phyloP scores from a whole-genome alignment of 2,329 filamentous ascomycete genomes.

The Alternaria arborescens region DNA sequence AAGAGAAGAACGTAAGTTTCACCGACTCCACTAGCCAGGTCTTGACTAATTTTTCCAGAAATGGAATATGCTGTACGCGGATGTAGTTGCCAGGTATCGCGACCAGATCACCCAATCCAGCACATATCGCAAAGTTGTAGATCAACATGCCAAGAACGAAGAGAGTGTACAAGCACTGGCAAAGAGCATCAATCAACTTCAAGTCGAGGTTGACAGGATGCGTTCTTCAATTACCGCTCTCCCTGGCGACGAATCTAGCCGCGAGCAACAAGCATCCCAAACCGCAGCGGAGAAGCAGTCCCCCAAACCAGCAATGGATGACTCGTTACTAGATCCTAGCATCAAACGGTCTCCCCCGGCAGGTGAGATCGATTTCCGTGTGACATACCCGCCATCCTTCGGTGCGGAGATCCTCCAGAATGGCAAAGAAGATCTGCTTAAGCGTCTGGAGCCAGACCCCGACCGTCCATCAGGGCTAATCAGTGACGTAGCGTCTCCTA shows the following conservation, averaged over 20 bases:
- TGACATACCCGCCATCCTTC: conserved; percentile 59
- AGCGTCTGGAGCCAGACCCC: conserved; percentile 58
- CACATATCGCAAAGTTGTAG: conserved; percentile 48
- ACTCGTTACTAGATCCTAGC: conserved; percentile 46
- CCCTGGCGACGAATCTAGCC: conserved; percentile 28
- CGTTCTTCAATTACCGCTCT: conserved; percentile 43
- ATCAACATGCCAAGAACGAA: conserved; percentile 50
- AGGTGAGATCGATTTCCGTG: conserved; percentile 58
- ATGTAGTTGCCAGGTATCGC: conserved; percentile 51
- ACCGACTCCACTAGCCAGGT: neutral
- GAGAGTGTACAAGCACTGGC: conserved; percentile 52
- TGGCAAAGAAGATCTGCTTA: conserved; percentile 61
- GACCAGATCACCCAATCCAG: conserved; percentile 50
- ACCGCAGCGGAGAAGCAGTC: conserved; percentile 29
- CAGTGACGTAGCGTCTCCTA: conserved; percentile 50
- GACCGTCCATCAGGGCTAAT: conserved; percentile 51
- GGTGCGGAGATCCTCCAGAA: conserved; percentile 59
- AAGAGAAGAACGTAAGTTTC: conserved; percentile 48
- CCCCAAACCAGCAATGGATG: conserved; percentile 33
- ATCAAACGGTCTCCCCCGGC: conserved; percentile 51
- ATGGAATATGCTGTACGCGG: conserved; percentile 54
- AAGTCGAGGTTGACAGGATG: conserved; percentile 52
- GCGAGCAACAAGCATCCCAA: conserved; percentile 22
- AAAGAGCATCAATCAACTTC: conserved; percentile 52
- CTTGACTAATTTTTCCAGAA: conserved; percentile 40